A percentile compares a stretch with the other conserved stretches of the same genome.
Conservation (phyloP, 2,329 filamentous ascomycete genomes). For the Dactylellina sp. region DNA sequence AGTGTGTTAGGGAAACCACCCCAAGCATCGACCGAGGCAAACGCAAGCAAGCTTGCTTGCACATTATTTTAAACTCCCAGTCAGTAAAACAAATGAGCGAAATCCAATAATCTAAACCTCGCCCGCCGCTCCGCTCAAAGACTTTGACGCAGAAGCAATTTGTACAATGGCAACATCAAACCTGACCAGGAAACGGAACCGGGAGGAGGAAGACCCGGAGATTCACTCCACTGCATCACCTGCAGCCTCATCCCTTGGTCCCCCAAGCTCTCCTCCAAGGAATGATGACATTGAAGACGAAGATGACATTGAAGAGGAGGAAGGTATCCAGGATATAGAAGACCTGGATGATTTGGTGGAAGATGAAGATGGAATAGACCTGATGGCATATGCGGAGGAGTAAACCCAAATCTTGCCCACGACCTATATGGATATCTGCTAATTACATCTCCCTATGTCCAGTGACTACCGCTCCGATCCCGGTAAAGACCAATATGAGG, state of each 20-base stretch:
- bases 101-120: not conserved
- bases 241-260: constrained; percentile 60
- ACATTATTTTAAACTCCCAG: too few species aligned
- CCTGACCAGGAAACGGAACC: constrained; percentile 22
- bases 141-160: not conserved
- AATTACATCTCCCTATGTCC: constrained; percentile 75
- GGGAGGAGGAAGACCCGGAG: constrained; percentile 38
- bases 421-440: constrained; percentile 61
- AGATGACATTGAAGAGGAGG: constrained; percentile 55
- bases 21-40: too few species aligned
- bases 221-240: constrained; percentile 39
- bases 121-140: too few species aligned
- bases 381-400: constrained; percentile 76
- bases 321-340: constrained; percentile 73
- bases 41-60: too few species aligned
- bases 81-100: not conserved
- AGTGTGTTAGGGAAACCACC: too few species aligned
- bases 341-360: constrained; percentile 71
- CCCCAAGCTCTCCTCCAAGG: constrained; percentile 63
- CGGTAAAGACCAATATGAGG: constrained; percentile 77
- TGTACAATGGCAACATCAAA: constrained; percentile 13
- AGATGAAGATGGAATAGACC: constrained; percentile 76
- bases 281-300: constrained; percentile 57
- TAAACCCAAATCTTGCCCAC: constrained; percentile 70
- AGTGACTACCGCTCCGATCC: constrained; percentile 78